Conservation (phyloP, 2,329 filamentous ascomycete species). For the Neocucurbitaria cava region DNA sequence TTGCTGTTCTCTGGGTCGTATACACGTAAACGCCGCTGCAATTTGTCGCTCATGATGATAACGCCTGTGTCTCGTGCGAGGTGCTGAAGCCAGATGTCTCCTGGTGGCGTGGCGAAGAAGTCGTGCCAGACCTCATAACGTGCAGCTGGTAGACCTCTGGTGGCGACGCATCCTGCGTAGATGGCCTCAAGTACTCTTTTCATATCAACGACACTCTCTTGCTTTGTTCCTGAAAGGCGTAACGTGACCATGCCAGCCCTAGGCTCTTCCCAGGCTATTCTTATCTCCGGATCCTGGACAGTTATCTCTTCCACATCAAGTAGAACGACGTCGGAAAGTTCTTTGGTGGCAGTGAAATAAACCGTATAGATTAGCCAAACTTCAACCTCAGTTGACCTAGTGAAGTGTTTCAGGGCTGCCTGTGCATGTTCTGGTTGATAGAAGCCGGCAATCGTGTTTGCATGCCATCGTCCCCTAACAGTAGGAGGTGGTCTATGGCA, state of each 20-base stretch:
- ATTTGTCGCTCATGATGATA: conserved; percentile 6
- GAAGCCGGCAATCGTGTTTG: conserved; percentile 7
- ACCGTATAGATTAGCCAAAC: conserved; percentile 4
- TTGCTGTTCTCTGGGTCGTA: conserved; percentile 4
- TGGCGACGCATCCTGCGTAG: conserved; percentile 5
- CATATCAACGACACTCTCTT: conserved; percentile 1
- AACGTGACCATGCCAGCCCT: conserved; percentile 6
- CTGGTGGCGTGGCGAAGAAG: conserved; percentile 8
- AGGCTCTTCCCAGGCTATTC: neutral
- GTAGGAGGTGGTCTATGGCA: neutral
- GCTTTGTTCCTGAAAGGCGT: conserved; percentile 4
- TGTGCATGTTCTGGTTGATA: conserved; percentile 12
- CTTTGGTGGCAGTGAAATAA: conserved; percentile 6
- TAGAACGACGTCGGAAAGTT: conserved; percentile 5
- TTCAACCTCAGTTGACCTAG: neutral
- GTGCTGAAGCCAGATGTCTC: conserved; percentile 6
- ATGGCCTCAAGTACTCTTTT: conserved; percentile 8
- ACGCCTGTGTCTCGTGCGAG: conserved; percentile 1
- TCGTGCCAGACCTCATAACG: conserved; percentile 13
- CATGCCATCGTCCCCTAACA: neutral
- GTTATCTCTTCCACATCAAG: conserved; percentile 2
- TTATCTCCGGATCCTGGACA: neutral
- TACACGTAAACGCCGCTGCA: conserved; percentile 8
- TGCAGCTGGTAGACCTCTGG: neutral
- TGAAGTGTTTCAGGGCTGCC: conserved; percentile 3